A percentile compares a stretch with the other conserved stretches of the same genome.
phyloP scores from a whole-genome alignment of 352 stramenopile species.

The Phytopythium chamaehyphon region DNA sequence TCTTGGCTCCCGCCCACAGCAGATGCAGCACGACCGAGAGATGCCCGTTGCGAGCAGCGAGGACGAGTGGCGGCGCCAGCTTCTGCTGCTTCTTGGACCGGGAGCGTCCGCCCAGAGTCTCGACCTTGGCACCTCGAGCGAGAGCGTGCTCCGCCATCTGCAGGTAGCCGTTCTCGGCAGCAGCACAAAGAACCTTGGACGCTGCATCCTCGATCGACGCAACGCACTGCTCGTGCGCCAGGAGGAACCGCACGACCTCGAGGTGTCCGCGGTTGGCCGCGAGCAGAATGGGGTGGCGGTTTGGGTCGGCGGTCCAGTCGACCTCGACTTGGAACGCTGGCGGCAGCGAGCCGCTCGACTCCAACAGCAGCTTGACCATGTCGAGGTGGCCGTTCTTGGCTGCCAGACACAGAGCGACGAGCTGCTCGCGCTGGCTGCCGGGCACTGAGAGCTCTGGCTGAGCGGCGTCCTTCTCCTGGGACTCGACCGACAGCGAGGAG shows the following conservation, averaged over 20 bases:
- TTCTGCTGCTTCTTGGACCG: conserved; percentile 14
- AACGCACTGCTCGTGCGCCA: conserved; percentile 26
- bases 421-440: conserved; percentile 23
- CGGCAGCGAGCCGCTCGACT: neutral
- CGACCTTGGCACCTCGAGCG: conserved; percentile 31
- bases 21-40: conserved; percentile 44
- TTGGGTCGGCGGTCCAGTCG: conserved; percentile 14
- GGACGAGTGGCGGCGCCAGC: conserved; percentile 37
- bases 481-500: conserved; percentile 17
- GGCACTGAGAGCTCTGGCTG: conserved; percentile 7
- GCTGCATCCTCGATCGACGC: conserved; percentile 31
- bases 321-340: conserved; percentile 1
- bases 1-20: conserved; percentile 37
- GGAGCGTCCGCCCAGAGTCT: conserved; percentile 21
- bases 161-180: conserved; percentile 41
- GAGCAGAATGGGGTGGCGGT: conserved; percentile 35
- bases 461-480: conserved; percentile 11
- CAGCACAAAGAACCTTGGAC: conserved; percentile 38
- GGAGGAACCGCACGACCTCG: conserved; percentile 39
- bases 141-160: conserved; percentile 51
- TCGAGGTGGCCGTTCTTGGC: conserved; percentile 50
- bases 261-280: conserved; percentile 39
- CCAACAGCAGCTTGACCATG: conserved; percentile 43
- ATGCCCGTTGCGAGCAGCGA: conserved; percentile 42
- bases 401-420: conserved; percentile 39